A percentile compares a stretch with the other conserved stretches of the same genome.
phyloP scores from a whole-genome alignment of 2,329 filamentous ascomycete genomes.

The Ophiostoma ulmi region DNA sequence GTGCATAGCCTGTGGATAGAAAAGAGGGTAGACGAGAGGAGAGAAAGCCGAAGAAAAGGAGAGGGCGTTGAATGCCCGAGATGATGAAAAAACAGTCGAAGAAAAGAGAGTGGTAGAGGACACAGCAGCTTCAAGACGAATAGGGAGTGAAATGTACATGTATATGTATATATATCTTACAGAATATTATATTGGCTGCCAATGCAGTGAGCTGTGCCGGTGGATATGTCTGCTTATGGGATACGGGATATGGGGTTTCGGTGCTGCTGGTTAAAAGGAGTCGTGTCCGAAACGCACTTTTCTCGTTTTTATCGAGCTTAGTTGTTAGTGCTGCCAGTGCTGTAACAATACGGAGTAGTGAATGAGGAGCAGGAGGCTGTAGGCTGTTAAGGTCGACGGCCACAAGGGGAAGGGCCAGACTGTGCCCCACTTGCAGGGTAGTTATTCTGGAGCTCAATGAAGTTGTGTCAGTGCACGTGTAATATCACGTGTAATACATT shows the following conservation, averaged over 20 bases:
- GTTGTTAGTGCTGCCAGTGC: neutral
- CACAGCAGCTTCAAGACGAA: neutral
- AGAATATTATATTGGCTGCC: neutral
- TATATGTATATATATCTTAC: neutral
- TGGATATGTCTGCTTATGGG: neutral
- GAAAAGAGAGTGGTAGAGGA: neutral
- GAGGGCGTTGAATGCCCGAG: neutral
- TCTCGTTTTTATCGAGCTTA: neutral
- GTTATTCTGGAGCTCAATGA: neutral
- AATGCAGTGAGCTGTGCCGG: neutral
- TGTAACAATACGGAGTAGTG: neutral
- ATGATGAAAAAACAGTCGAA: neutral
- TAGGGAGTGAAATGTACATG: neutral
- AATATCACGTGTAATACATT: neutral
- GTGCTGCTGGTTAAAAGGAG: conserved; percentile 15
- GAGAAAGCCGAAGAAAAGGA: neutral
- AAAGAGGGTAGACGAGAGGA: neutral
- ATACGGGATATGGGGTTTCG: neutral
- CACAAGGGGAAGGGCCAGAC: neutral
- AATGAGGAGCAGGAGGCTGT: neutral
- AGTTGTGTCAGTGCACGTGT: neutral
- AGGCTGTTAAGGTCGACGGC: neutral
- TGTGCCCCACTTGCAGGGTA: neutral
- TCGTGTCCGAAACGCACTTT: conserved; percentile 23
- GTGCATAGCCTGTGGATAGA: conserved; percentile 31